A percentile compares a stretch with the other conserved stretches of the same genome.
Evolutionary conservation across 768 basidiomycete genomes (phyloP).

Genomic region (Hypholoma sublateritium): DNA sequence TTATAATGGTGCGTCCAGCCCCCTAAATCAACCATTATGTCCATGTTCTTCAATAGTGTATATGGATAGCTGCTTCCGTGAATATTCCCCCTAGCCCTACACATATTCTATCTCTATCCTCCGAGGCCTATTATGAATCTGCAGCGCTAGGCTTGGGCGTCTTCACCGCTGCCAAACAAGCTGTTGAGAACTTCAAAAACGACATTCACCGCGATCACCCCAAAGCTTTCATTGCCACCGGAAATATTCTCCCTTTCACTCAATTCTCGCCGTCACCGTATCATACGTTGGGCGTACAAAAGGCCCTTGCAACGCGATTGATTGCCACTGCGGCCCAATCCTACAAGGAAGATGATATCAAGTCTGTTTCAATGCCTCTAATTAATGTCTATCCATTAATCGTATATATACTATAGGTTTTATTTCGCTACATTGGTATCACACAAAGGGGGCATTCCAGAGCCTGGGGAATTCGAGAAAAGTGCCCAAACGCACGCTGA

Average conservation of each 20-base stretch:
- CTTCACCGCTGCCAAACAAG: slow-evolving; percentile 27
- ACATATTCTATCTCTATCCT: slow-evolving; percentile 23
- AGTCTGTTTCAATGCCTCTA: neutral
- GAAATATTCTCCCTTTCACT: slow-evolving; percentile 26
- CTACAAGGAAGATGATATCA: slow-evolving; percentile 9
- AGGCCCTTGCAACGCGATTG: slow-evolving; percentile 20
- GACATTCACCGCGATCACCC: slow-evolving; percentile 19
- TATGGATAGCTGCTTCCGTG: slow-evolving; percentile 16
- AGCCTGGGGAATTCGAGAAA: slow-evolving; percentile 14
- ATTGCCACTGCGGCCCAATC: slow-evolving; percentile 21
- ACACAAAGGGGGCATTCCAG: slow-evolving; percentile 13
- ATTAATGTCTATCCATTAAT: neutral
- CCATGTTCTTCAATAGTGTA: too few relatives aligned
- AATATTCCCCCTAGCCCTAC: slow-evolving; percentile 10
- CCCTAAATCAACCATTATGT: slow-evolving; percentile 6
- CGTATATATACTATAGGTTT: slow-evolving; percentile 17
- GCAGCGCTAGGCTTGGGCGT: slow-evolving; percentile 15
- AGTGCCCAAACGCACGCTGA: slow-evolving; percentile 27
- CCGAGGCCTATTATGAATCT: slow-evolving; percentile 17
- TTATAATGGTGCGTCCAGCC: slow-evolving; percentile 38
- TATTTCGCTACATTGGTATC: slow-evolving; percentile 28
- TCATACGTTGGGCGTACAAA: slow-evolving; percentile 23
- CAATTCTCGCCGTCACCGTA: slow-evolving; percentile 7
- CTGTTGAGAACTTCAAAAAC: slow-evolving; percentile 23
- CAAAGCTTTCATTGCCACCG: slow-evolving; percentile 32